Evolutionary conservation across 257 asterid genomes (phyloP), one percentile per base, ranked within the genome.

Genomic region (Solanum peruvianum): DNA sequence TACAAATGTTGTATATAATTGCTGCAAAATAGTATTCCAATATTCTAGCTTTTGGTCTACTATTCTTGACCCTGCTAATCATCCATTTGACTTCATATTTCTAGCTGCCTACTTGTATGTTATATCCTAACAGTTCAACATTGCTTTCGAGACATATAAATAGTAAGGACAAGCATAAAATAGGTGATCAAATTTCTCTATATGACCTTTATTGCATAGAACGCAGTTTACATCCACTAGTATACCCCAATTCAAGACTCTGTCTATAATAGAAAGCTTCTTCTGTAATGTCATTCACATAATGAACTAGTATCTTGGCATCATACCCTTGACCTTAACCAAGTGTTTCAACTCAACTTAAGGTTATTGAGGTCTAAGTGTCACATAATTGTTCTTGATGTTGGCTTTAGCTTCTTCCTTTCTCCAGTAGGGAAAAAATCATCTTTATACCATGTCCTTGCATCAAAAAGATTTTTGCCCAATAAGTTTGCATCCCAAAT

Each of bases 191-290:
- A 56, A 18, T 2, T 3, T 56, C 3, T 56, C 64, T 23, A 15
- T 7, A 4, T 16, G 23, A 16, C 3, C 7, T 1, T n/a, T 18
- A 18, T 18, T 16, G n/a, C 64, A 18, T 7, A 18, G n/a, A 3
- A 56, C 2, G 16, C n/a, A 56, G 2, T 16, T 5, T 16, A 23
- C 8, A 7, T 6, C 9, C 0, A 6, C n/a, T 6, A 1, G 2
- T 16, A 56, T 6, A 16, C 64, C 64, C 11, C 10, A 56, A 18
- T 18, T 18, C 4, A 56, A 7, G 6, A 18, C 64, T 18, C 3
- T 5, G 21, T 56, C 11, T 1, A 56, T 10, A 16, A 4, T 56
- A 2, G n/a, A 16, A 1, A 18, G 10, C 7, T 56, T 56, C 23
- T 3, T 56, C 11, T 56, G 64, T 2, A 56, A 6, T 56, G 64